Conservation (phyloP, 1,284 basidiomycete genomes). For the Tylopilus sp. region DNA sequence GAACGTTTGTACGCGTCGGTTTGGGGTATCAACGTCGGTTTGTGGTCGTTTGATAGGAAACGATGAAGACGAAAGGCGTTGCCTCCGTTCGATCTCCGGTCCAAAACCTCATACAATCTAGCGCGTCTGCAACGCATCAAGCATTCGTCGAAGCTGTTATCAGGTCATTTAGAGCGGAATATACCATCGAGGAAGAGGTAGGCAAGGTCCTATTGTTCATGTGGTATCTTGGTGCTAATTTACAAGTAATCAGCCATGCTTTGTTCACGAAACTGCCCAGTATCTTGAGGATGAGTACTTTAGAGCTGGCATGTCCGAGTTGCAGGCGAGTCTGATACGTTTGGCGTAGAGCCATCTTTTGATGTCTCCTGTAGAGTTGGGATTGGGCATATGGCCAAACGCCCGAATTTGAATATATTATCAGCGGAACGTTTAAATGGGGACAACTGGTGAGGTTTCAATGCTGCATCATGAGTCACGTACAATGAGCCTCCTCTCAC, state of each 20-base stretch:
- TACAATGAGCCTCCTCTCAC: not conserved
- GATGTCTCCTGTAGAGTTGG: conserved; percentile 74
- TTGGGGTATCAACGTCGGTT: not conserved
- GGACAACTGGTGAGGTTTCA: conserved; percentile 64
- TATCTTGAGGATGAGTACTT: conserved; percentile 66
- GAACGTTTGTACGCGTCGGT: not conserved
- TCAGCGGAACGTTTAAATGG: conserved; percentile 66
- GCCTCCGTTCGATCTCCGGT: conserved; percentile 95
- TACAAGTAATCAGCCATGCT: conserved; percentile 38
- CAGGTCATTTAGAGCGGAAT: conserved; percentile 75
- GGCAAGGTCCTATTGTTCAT: conserved; percentile 4
- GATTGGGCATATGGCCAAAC: conserved; percentile 96
- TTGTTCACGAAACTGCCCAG: conserved; percentile 59
- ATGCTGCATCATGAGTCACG: not conserved
- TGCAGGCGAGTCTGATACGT: conserved; percentile 61
- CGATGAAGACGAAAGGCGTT: conserved; percentile 88
- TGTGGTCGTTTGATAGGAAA: conserved; percentile 70
- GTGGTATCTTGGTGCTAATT: not conserved
- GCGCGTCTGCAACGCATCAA: conserved; percentile 69
- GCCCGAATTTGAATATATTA: conserved; percentile 86
- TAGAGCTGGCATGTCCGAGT: conserved; percentile 73
- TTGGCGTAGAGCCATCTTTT: conserved; percentile 8
- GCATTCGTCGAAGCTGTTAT: conserved; percentile 81
- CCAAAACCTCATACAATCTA: conserved; percentile 79
- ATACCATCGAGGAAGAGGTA: conserved; percentile 63